phyloP scores from a whole-genome alignment of 1,284 basidiomycete genomes.

The Ceratobasidium sp. region DNA sequence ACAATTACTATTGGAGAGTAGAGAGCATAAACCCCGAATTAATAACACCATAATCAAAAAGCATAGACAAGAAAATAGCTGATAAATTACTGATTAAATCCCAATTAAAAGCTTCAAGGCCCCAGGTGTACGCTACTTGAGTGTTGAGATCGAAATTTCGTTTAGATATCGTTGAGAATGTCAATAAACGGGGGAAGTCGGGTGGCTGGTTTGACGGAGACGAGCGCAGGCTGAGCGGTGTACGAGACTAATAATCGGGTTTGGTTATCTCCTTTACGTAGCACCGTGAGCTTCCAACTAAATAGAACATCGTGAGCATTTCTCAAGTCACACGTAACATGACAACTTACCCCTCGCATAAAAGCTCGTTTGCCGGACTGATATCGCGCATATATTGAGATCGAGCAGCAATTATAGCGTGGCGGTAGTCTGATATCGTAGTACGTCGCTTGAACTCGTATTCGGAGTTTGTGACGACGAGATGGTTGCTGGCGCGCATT shows the following conservation, averaged over 20 bases:
- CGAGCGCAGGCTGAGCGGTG: constrained; percentile 36
- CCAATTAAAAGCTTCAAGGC: neutral
- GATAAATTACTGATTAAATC: constrained; percentile 25
- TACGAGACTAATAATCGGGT: constrained; percentile 39
- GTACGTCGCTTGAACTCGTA: constrained; percentile 33
- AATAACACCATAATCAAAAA: neutral
- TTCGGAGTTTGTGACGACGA: constrained; percentile 32
- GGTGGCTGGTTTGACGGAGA: constrained; percentile 19
- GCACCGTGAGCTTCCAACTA: constrained; percentile 39
- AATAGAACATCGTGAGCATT: neutral
- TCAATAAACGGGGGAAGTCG: constrained; percentile 41
- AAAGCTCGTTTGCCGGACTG: constrained; percentile 34
- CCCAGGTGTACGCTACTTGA: neutral
- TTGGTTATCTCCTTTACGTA: constrained; percentile 35
- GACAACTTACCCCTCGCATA: constrained; percentile 38
- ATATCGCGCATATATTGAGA: constrained; percentile 46
- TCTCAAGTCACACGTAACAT: neutral
- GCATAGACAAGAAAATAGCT: neutral
- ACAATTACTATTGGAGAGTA: constrained; percentile 4
- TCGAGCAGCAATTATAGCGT: constrained; percentile 37
- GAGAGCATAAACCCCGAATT: neutral
- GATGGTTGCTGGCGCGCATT: constrained; percentile 37
- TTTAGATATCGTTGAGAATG: constrained; percentile 33
- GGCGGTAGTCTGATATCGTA: constrained; percentile 24
- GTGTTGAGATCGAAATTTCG: neutral